phyloP scores from a whole-genome alignment of 805 yeast species.

The Blastobotrys terrestris region DNA sequence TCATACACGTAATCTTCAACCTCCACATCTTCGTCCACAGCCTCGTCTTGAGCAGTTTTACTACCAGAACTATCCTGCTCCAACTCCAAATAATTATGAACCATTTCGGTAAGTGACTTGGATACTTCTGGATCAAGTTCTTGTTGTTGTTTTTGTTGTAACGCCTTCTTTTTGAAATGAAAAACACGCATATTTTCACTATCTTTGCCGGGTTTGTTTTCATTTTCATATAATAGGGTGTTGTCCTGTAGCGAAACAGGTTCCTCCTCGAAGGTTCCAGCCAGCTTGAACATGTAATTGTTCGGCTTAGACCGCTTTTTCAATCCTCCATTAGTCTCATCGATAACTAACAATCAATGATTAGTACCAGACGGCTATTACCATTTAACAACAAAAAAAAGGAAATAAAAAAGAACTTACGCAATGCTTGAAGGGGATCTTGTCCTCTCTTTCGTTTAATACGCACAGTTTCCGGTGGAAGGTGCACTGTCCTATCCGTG shows the following conservation, averaged over 20 bases:
- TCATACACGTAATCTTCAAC: slow-evolving; percentile 83
- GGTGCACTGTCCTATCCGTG: background rate
- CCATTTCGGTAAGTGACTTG: slow-evolving; percentile 68
- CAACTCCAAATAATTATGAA: slow-evolving; percentile 49
- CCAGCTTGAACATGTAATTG: slow-evolving; percentile 23
- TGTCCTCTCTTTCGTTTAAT: slow-evolving; percentile 83
- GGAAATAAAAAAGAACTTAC: slow-evolving; percentile 11
- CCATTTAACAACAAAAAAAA: background rate
- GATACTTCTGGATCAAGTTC: slow-evolving; percentile 36
- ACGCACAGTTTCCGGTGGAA: slow-evolving; percentile 60
- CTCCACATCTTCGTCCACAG: slow-evolving; percentile 21
- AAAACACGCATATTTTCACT: slow-evolving; percentile 6
- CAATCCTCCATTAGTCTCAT: background rate
- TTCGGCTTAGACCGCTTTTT: slow-evolving; percentile 5
- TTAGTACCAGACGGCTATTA: slow-evolving; percentile 12
- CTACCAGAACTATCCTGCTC: slow-evolving; percentile 18
- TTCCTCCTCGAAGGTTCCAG: slow-evolving; percentile 24
- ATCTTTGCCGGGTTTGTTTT: slow-evolving; percentile 11
- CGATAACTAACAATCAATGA: slow-evolving; percentile 4
- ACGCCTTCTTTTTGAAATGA: slow-evolving; percentile 8
- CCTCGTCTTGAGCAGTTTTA: slow-evolving; percentile 3
- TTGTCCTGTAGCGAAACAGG: slow-evolving; percentile 18
- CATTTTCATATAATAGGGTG: slow-evolving; percentile 11
- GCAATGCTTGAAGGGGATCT: slow-evolving; percentile 80
- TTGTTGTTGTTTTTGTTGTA: slow-evolving; percentile 22